Evolutionary conservation across 2,329 filamentous ascomycete genomes (phyloP).

Genomic region (Colletotrichum siamense): DNA sequence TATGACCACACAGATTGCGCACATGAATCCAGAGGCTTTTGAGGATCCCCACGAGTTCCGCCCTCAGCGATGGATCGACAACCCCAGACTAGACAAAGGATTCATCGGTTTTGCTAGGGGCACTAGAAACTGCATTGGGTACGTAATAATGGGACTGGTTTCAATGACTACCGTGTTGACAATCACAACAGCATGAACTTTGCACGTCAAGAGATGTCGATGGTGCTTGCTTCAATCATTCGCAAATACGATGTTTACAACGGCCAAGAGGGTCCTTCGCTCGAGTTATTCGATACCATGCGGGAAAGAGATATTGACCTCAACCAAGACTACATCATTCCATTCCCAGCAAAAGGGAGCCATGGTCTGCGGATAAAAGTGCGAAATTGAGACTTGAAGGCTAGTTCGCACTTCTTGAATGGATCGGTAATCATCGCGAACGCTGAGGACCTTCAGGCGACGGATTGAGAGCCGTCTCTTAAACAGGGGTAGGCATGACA

Average conservation of each 20-base stretch:
- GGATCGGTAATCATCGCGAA: background rate
- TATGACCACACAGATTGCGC: constrained; percentile 26
- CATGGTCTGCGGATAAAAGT: background rate
- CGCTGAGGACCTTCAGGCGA: background rate
- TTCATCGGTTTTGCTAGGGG: background rate
- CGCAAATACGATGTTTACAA: background rate
- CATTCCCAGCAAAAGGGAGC: background rate
- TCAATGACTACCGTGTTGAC: background rate
- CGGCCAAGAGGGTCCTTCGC: background rate
- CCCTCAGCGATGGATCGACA: constrained; percentile 29
- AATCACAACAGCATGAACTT: background rate
- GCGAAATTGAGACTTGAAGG: background rate
- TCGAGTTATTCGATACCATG: background rate
- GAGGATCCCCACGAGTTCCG: constrained; percentile 25
- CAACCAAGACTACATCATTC: background rate
- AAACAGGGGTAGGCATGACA: fast-evolving
- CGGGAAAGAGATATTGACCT: background rate
- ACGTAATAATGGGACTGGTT: background rate
- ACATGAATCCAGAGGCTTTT: constrained; percentile 24
- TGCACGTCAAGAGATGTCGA: background rate
- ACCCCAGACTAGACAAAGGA: background rate
- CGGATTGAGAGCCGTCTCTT: background rate
- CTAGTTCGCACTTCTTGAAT: background rate
- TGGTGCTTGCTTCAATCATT: background rate
- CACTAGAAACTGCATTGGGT: background rate